These are phyloP conservation scores for Chaetomium fimeti DNA, from an alignment of 495 filamentous ascomycete species.

Conservation along the genomic window DNA sequence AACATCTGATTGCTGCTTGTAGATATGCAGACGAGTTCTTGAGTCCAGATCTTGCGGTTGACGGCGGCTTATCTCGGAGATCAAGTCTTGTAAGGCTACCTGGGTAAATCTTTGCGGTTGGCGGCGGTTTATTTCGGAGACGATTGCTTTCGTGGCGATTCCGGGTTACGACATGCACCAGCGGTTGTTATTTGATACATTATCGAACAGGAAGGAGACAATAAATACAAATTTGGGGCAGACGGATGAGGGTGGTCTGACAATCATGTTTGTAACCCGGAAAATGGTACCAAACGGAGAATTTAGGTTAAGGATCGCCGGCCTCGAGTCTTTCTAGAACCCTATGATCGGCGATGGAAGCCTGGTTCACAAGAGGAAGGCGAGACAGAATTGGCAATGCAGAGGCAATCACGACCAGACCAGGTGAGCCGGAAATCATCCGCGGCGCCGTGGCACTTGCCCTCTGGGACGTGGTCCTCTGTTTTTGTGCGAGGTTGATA, in stretches of 20 bases:
- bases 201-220: slow-evolving; percentile 21
- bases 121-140: too few species aligned
- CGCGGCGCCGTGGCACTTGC: not conserved
- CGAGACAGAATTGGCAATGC: not conserved
- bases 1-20: not conserved
- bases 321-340: not conserved
- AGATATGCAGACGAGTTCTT: not conserved
- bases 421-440: too few species aligned
- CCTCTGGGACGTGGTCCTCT: not conserved
- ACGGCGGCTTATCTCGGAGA: too few species aligned
- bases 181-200: not conserved
- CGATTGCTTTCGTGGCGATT: not conserved
- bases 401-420: not conserved
- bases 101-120: too few species aligned
- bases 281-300: not conserved
- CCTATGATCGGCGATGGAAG: not conserved
- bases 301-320: not conserved
- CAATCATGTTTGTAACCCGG: not conserved
- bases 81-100: too few species aligned
- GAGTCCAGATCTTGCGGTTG: not conserved
- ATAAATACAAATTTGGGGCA: not conserved
- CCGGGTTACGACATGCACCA: too few species aligned
- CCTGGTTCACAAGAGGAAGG: slow-evolving; percentile 7
- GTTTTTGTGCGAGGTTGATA: not conserved
- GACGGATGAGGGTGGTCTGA: not conserved